Base-by-base conservation (phyloP, 1,284 basidiomycete genomes). In the Athelia sp. region DNA sequence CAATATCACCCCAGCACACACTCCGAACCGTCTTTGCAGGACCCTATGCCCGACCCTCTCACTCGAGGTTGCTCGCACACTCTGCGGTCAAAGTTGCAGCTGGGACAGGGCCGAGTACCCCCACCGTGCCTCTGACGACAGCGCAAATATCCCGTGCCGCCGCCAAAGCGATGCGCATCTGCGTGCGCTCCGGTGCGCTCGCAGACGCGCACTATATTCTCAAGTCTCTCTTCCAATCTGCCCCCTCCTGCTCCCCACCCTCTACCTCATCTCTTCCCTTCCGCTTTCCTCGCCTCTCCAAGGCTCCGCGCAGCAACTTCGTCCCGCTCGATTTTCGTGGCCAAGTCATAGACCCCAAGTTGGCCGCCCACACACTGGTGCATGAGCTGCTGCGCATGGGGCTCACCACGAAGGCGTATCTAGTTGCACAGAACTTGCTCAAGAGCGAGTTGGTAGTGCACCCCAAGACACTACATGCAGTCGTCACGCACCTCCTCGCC, bases 291-390 rank as follows among this genome's bases (percentile, higher is more conserved):
- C 40, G 40, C 11, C 40, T 13, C 13, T 13, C 21, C 11, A 34
- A 34, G 11, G 32, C n/a, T 34, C 32, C 32, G n/a, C 32, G n/a
- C n/a, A 11, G 14, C 11, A 10, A 11, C 13, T 43, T 43, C 40
- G 11, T 13, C 10, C 40, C 74, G 3, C 71, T 82, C 35, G 63
- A 73, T 17, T 81, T 84, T 54, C 70, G 71, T 38, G n/a, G n/a
- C 63, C 63, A 32, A 62, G 71, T 1, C 64, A 85, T 13, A 29
- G 6, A 29, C 14, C 74, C 78, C 3, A 78, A 78, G 18, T 68
- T 88, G 2, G 66, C 81, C 15, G 73, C 78, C 0, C 86, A 90
- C 54, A 66, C 73, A 19, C 69, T 90, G 35, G 56, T 90, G 11
- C 87, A 90, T 50, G 72, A 73, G 29, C 71, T 87, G 32, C 56